These are phyloP conservation scores for Aulographum hederae DNA, from an alignment of 2,329 filamentous ascomycete species.

Conservation along the genomic window DNA sequence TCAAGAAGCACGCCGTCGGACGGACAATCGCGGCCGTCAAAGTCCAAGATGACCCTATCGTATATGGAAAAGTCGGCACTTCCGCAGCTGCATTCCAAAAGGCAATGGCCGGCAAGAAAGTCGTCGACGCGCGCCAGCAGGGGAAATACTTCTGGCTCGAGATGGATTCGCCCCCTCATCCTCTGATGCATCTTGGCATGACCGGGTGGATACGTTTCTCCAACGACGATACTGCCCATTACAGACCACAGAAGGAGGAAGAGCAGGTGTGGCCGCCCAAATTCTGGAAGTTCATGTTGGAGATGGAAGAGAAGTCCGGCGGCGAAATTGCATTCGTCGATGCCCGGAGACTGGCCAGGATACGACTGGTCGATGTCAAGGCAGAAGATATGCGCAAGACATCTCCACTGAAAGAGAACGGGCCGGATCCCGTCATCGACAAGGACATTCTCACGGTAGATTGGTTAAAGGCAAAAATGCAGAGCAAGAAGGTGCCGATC, in stretches of 20 bases:
- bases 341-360: slow-evolving; percentile 55
- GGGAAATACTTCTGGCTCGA: slow-evolving; percentile 96
- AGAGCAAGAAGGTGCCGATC: slow-evolving; percentile 62
- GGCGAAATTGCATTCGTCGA: slow-evolving; percentile 68
- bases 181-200: slow-evolving; percentile 37
- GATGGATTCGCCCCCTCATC: slow-evolving; percentile 60
- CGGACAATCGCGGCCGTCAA: slow-evolving; percentile 55
- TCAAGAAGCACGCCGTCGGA: slow-evolving; percentile 67
- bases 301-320: slow-evolving; percentile 41
- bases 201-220: slow-evolving; percentile 77
- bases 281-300: slow-evolving; percentile 72
- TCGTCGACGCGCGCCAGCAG: slow-evolving; percentile 57
- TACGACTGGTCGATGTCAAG: slow-evolving; percentile 66
- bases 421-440: slow-evolving; percentile 80
- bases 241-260: slow-evolving; percentile 43
- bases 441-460: slow-evolving; percentile 56
- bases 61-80: slow-evolving; percentile 84
- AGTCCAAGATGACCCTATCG: slow-evolving; percentile 60
- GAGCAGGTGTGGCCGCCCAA: slow-evolving; percentile 68
- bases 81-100: slow-evolving; percentile 56
- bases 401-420: slow-evolving; percentile 74
- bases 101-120: slow-evolving; percentile 57
- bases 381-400: slow-evolving; percentile 57
- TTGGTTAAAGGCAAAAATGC: slow-evolving; percentile 56
- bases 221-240: slow-evolving; percentile 60